Conservation (phyloP, 805 yeast species). For the Saturnispora galanensis region DNA sequence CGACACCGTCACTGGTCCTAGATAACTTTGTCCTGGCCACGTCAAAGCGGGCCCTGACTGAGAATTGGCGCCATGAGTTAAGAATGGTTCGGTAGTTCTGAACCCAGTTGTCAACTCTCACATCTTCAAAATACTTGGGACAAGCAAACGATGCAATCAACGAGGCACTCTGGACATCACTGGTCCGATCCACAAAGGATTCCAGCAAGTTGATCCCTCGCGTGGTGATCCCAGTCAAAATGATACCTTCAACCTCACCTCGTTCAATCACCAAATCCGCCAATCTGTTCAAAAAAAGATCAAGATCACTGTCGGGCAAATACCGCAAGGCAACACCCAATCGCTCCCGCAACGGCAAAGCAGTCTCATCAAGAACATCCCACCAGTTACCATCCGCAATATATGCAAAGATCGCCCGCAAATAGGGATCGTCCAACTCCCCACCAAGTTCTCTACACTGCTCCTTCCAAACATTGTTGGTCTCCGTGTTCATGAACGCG, state of each 20-base stretch:
- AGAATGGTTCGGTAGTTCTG: conserved; percentile 55
- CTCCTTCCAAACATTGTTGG: conserved; percentile 81
- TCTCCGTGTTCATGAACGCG: conserved; percentile 47
- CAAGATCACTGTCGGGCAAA: conserved; percentile 68
- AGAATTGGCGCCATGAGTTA: conserved; percentile 73
- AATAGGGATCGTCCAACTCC: conserved; percentile 82
- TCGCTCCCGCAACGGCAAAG: conserved; percentile 79
- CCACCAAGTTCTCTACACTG: conserved; percentile 82
- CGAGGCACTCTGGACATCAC: conserved; percentile 89
- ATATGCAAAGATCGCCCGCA: conserved; percentile 86
- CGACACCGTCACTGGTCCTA: conserved; percentile 36
- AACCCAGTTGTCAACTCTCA: conserved; percentile 70
- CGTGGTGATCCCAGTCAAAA: conserved; percentile 87
- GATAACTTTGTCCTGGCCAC: conserved; percentile 64
- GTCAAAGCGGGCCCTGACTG: conserved; percentile 77
- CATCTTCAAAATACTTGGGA: conserved; percentile 72
- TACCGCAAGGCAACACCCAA: conserved; percentile 86
- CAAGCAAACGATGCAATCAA: conserved; percentile 70
- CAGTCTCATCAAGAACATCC: conserved; percentile 85
- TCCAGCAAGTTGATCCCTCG: conserved; percentile 73
- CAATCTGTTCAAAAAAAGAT: conserved; percentile 58
- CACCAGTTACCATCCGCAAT: conserved; percentile 94
- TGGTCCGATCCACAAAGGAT: conserved; percentile 76
- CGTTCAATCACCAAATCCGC: conserved; percentile 59
- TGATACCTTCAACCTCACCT: conserved; percentile 88